A percentile compares a stretch with the other conserved stretches of the same genome.
Conservation (phyloP, 805 yeast species). For the Priceomyces carsonii region DNA sequence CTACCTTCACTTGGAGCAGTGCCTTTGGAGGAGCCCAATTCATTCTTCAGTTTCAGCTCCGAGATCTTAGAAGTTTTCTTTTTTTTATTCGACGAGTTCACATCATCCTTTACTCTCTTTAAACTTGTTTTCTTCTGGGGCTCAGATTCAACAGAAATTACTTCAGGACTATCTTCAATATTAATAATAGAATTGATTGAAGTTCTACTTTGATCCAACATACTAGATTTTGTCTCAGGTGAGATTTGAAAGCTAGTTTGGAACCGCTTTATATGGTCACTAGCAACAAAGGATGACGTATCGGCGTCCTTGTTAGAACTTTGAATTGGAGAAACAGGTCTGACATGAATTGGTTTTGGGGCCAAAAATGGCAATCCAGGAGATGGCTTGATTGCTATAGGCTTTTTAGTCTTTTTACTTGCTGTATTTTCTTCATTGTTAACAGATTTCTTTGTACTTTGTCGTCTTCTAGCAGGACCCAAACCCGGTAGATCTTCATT, state of each 20-base stretch:
- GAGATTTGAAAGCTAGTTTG: constrained; percentile 29
- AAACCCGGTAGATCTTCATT: constrained; percentile 7
- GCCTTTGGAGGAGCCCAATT: too few species aligned
- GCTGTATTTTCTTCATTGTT: background rate
- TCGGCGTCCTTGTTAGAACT: background rate
- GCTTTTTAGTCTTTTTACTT: constrained; percentile 7
- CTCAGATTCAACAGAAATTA: constrained; percentile 2
- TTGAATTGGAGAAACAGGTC: constrained; percentile 1
- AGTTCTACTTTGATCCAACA: constrained; percentile 26
- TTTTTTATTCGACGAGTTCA: constrained; percentile 3
- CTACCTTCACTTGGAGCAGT: constrained; percentile 4
- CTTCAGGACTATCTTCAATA: constrained; percentile 29
- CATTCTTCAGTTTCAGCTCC: constrained; percentile 2
- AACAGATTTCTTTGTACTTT: background rate
- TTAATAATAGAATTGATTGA: constrained; percentile 44
- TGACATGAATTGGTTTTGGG: constrained; percentile 14
- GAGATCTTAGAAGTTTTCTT: background rate
- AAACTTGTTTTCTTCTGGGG: constrained; percentile 3
- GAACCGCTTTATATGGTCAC: constrained; percentile 31
- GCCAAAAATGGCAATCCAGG: constrained; percentile 17
- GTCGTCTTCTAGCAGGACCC: constrained; percentile 9
- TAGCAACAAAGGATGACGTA: constrained; percentile 6
- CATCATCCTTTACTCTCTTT: constrained; percentile 8
- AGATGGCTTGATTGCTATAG: constrained; percentile 9
- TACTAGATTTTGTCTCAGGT: constrained; percentile 5